A percentile compares a stretch with the other conserved stretches of the same genome.
Conservation (phyloP, 345 rosid species). For the Aethionema arabicum region DNA sequence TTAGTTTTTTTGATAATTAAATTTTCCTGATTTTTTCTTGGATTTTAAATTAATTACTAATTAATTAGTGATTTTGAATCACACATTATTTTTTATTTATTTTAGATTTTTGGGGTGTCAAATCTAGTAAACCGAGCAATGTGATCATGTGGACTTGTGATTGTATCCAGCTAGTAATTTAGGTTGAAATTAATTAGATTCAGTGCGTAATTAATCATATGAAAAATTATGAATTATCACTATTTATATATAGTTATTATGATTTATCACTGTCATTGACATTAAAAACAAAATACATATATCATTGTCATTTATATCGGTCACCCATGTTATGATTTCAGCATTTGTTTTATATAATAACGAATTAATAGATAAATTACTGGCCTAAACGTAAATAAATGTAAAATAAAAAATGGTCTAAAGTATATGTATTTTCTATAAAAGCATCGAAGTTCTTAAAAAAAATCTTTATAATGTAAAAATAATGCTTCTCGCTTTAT, state of each 20-base stretch:
- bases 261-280: no score
- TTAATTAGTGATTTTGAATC: neutral
- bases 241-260: neutral
- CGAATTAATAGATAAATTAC: no score
- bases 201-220: conserved; percentile 23
- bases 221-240: conserved; percentile 19
- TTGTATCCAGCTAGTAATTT: conserved; percentile 24
- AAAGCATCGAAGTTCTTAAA: neutral
- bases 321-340: no score
- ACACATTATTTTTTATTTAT: neutral
- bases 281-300: no score
- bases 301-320: no score
- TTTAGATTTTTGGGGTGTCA: no score
- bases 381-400: no score
- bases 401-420: no score
- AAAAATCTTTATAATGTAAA: no score
- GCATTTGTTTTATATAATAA: no score
- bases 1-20: neutral
- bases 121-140: neutral
- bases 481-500: no score
- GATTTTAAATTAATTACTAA: conserved; percentile 7
- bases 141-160: conserved; percentile 15
- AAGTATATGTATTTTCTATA: no score
- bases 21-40: conserved; percentile 9
- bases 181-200: conserved; percentile 22